phyloP scores from a whole-genome alignment of 2,329 filamentous ascomycete species.

The Xylariales sp. region DNA sequence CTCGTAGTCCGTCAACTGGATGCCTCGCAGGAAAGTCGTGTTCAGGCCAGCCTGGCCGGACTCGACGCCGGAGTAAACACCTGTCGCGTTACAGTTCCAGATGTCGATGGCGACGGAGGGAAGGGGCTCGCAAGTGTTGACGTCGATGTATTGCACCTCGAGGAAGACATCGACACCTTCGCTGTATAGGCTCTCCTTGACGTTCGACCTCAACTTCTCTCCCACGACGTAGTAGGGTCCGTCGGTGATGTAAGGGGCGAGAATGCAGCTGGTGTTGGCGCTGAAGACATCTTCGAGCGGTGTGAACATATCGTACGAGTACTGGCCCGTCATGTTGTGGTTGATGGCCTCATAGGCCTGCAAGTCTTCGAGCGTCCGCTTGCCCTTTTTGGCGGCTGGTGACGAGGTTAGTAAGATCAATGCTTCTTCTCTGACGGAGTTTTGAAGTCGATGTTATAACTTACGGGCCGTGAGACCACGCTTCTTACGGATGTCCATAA shows the following conservation, averaged over 20 bases:
- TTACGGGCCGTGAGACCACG: constrained; percentile 49
- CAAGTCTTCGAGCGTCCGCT: constrained; percentile 50
- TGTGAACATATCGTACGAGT: constrained; percentile 40
- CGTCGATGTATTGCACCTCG: constrained; percentile 60
- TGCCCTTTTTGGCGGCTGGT: constrained; percentile 49
- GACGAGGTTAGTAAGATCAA: background rate
- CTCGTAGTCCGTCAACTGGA: constrained; percentile 59
- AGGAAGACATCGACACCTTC: constrained; percentile 58
- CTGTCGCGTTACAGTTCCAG: constrained; percentile 58
- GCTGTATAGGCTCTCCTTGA: constrained; percentile 54
- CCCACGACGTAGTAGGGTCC: constrained; percentile 60
- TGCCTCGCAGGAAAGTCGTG: constrained; percentile 60
- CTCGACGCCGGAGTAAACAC: constrained; percentile 54
- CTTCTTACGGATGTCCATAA: constrained; percentile 54
- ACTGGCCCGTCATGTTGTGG: constrained; percentile 49
- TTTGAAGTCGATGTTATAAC: constrained; percentile 19
- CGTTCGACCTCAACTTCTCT: constrained; percentile 58
- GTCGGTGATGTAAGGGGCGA: constrained; percentile 52
- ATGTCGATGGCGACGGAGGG: constrained; percentile 56
- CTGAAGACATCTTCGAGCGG: constrained; percentile 51
- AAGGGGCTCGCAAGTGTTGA: constrained; percentile 59
- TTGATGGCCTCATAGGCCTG: constrained; percentile 51
- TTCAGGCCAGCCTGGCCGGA: constrained; percentile 51
- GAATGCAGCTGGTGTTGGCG: constrained; percentile 52
- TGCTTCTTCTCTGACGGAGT: background rate